phyloP scores from a whole-genome alignment of 805 yeast species.

The Saccharomycopsis sp. region DNA sequence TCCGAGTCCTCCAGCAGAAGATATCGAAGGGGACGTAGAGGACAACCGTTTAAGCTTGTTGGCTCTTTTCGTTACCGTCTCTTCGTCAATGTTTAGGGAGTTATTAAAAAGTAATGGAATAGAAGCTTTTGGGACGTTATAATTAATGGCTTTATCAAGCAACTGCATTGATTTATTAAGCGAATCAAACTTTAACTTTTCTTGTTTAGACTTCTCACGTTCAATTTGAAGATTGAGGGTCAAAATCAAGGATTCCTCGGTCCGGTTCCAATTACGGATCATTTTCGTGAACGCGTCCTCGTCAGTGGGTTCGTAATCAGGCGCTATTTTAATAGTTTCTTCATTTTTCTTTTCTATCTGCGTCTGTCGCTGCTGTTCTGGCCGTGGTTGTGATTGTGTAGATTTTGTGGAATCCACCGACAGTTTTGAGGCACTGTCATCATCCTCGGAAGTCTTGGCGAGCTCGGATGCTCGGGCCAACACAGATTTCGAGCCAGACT shows the following conservation, averaged over 20 bases:
- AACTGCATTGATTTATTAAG: slow-evolving; percentile 55
- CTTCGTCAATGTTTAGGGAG: slow-evolving; percentile 2
- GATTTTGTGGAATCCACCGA: neutral
- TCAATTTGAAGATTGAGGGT: slow-evolving; percentile 31
- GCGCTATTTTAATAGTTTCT: neutral
- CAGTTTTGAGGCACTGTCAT: neutral
- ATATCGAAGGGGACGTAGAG: neutral
- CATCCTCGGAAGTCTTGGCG: neutral
- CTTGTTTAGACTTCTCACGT: slow-evolving; percentile 80
- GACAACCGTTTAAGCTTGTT: neutral
- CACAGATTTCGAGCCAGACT: neutral
- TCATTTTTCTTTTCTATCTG: neutral
- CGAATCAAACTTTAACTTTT: slow-evolving; percentile 59
- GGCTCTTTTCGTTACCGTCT: neutral
- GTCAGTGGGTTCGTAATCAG: neutral
- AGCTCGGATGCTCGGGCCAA: neutral
- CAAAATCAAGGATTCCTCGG: slow-evolving; percentile 13
- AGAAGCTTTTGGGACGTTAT: slow-evolving; percentile 59
- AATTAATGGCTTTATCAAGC: slow-evolving; percentile 51
- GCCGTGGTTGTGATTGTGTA: neutral
- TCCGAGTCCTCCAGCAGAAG: neutral
- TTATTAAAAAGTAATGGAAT: slow-evolving; percentile 56
- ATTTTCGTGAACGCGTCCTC: neutral
- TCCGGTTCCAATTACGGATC: slow-evolving; percentile 10
- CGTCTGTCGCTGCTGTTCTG: neutral